Evolutionary conservation across 1,284 basidiomycete genomes (phyloP), one percentile per base, ranked within the genome.

Genomic region (Leccinum griseonigrum): DNA sequence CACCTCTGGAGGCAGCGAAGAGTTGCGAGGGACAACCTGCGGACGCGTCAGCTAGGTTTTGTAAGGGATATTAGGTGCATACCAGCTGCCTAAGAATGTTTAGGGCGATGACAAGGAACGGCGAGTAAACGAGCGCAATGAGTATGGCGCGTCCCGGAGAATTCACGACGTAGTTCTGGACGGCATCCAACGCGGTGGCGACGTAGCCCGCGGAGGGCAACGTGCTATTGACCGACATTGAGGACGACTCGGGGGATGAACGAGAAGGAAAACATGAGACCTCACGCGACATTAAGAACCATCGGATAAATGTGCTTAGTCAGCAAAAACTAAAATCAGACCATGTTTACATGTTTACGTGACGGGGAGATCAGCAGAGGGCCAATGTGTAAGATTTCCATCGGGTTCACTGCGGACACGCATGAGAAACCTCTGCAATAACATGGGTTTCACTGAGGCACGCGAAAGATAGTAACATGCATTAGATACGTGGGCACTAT

Each of bases 1-100:
- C 14, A 94, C 92, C 54, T 89, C 77, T 0, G 92, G 92, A 4
- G 92, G 92, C 31, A 82, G 67, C 16, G 81, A 82, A 55, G 81
- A 80, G 71, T 88, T 79, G 58, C 77, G 77, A 26, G 88, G 88
- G 26, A 82, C 64, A 60, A 81, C 54, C 85, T 87, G 13, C 3
- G 11, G n/a, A 46, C 38, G 6, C 26, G 43, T 67, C 18, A 66
- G 40, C 48, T 16, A 40, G 53, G 32, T 50, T 67, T 34, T 54
- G 28, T 6, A 50, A 46, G 10, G 1, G 26, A 26, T 4, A 28
- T 8, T 26, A 29, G 31, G 53, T 34, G 75, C 84, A 61, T 66
- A 89, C 87, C 59, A 88, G 70, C 73, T 90, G 88, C 60, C 77
- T 75, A 11, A 86, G 73, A 51, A 90, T 81, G 68, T 92, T 90